Evolutionary conservation across 2,329 filamentous ascomycete species (phyloP), one percentile per base, ranked within the genome.

Genomic region (Macrophomina phaseolina): DNA sequence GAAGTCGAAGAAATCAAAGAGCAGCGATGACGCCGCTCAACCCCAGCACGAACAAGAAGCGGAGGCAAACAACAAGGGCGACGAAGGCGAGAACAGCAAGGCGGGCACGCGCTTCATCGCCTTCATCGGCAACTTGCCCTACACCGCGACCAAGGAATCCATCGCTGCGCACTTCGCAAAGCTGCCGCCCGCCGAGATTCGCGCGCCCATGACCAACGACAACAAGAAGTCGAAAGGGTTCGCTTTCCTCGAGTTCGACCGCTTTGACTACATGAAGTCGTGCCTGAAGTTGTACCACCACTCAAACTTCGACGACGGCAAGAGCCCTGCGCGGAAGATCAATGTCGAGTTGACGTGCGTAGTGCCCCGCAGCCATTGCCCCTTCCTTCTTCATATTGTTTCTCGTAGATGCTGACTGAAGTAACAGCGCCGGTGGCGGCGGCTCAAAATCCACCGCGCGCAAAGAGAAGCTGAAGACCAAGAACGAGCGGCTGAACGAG

Each of bases 231-330:
- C 75, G 61, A 78, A 78, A 70, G 78, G 78, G 53, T 78, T 75
- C 52, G 78, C 74, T 42, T 80, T 97, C 78, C 84, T 98, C 72
- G 94, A 98, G 79, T 98, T 97, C 76, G 89, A 89, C 70, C 86
- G 89, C 71, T 96, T 90, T 80, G 91, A 94, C 79, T 88, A 91
- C 76, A 96, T 97, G 93, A 91, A 96, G 84, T 95, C 92, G 38
- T 97, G 93, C 75, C 84, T 98, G 68, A 92, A 94, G 79, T 88
- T 93, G 70, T 94, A 94, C 81, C 94, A 98, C 81, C 94, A 97
- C 81, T 91, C 88, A 68, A 85, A 85, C 70, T 96, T 97, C 76
- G 82, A 87, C 67, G 84, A 86, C 64, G 82, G 82, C 45, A 82
- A 76, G 83, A 89, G 79, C 81, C 83, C 69, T 16, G 81, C 89